phyloP scores from a whole-genome alignment of 2,329 filamentous ascomycete genomes.

The Arthrobotrys pseudoclavata region DNA sequence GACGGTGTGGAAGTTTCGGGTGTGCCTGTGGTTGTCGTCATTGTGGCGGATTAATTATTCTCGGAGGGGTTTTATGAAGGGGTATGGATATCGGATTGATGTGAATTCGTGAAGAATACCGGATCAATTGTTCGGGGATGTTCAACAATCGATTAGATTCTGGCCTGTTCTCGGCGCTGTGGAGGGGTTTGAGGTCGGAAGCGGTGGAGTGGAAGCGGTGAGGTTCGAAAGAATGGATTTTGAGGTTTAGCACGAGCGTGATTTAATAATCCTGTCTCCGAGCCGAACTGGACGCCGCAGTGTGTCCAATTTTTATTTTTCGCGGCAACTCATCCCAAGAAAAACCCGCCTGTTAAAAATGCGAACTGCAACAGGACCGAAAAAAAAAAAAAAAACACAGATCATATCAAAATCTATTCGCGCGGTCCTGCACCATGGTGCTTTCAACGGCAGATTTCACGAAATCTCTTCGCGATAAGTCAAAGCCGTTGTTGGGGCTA shows the following conservation, averaged over 20 bases:
- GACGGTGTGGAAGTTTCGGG: constrained; percentile 64
- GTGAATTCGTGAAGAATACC: background rate
- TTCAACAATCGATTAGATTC: constrained; percentile 17
- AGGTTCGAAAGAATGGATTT: constrained; percentile 10
- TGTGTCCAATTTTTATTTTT: constrained; percentile 21
- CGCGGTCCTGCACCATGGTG: constrained; percentile 61
- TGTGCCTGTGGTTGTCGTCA: constrained; percentile 60
- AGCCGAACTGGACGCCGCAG: constrained; percentile 25
- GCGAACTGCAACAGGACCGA: background rate
- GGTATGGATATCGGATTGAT: background rate
- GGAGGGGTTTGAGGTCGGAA: background rate
- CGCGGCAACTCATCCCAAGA: constrained; percentile 20
- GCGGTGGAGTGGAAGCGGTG: constrained; percentile 1
- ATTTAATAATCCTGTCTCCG: constrained; percentile 37
- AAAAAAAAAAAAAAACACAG: background rate
- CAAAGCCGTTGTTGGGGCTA: constrained; percentile 60
- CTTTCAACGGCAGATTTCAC: constrained; percentile 65
- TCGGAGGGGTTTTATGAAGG: constrained; percentile 6
- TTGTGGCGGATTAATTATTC: constrained; percentile 33
- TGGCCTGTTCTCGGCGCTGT: constrained; percentile 6
- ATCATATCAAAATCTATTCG: background rate
- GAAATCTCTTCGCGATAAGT: constrained; percentile 65
- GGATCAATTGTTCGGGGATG: constrained; percentile 33
- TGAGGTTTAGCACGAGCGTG: constrained; percentile 45
- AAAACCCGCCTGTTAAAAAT: constrained; percentile 1